phyloP scores from a whole-genome alignment of 345 rosid species.

The Abelmoschus esculentus region DNA sequence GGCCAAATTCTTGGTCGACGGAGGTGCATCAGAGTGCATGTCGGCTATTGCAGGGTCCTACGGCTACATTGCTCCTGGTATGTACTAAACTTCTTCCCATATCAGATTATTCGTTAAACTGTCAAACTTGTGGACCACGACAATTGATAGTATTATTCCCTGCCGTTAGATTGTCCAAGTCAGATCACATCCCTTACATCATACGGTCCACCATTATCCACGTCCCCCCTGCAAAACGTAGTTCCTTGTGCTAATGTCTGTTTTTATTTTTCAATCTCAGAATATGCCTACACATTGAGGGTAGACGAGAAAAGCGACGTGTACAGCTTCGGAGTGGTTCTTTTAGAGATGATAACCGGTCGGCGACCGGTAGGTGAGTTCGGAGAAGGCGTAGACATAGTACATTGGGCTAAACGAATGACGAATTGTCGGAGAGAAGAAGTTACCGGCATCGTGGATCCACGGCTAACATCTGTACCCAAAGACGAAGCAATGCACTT shows the following conservation, averaged over 20 bases:
- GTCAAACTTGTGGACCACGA: slow-evolving; percentile 13
- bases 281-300: slow-evolving; percentile 60
- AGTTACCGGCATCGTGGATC: slow-evolving; percentile 35
- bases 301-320: slow-evolving; percentile 74
- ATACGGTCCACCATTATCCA: too few species aligned
- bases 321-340: slow-evolving; percentile 66
- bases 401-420: slow-evolving; percentile 43
- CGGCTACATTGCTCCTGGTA: slow-evolving; percentile 79
- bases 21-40: slow-evolving; percentile 61
- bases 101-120: slow-evolving; percentile 9
- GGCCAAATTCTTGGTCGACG: slow-evolving; percentile 51
- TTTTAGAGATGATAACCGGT: slow-evolving; percentile 56
- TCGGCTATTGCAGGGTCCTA: slow-evolving; percentile 68
- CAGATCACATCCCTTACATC: background rate
- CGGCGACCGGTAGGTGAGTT: slow-evolving; percentile 52
- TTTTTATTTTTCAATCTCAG: slow-evolving; percentile 19
- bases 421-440: slow-evolving; percentile 37
- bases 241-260: background rate
- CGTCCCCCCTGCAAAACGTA: too few species aligned
- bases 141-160: background rate
- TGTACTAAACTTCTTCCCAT: background rate
- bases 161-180: background rate
- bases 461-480: slow-evolving; percentile 35
- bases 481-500: slow-evolving; percentile 46
- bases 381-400: slow-evolving; percentile 60